phyloP scores from a whole-genome alignment of 2,329 filamentous ascomycete genomes.

The Westerdykella ornata region DNA sequence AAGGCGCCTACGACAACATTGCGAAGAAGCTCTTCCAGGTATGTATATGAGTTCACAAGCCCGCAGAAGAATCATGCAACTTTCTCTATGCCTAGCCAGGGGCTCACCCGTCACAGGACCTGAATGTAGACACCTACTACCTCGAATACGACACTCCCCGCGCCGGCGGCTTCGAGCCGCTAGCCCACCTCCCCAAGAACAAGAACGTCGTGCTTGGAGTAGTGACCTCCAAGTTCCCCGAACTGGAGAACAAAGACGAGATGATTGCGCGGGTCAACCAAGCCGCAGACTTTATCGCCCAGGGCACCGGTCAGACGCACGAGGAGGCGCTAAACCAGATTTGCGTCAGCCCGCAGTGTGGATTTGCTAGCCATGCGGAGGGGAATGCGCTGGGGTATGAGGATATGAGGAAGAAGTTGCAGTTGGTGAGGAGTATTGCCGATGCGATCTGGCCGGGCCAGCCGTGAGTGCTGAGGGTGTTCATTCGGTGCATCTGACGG shows the following conservation, averaged over 20 bases:
- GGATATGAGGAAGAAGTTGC: constrained; percentile 67
- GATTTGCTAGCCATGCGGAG: constrained; percentile 60
- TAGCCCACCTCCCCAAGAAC: constrained; percentile 40
- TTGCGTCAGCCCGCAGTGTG: constrained; percentile 34
- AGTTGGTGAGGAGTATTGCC: constrained; percentile 63
- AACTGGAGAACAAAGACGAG: constrained; percentile 42
- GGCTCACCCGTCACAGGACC: constrained; percentile 16
- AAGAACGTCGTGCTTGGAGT: constrained; percentile 46
- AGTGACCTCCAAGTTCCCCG: constrained; percentile 43
- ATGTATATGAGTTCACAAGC: background rate
- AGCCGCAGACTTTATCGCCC: constrained; percentile 60
- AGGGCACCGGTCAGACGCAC: constrained; percentile 57
- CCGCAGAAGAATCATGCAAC: background rate
- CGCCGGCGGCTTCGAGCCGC: constrained; percentile 44
- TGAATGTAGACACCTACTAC: constrained; percentile 39
- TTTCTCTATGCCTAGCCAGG: background rate
- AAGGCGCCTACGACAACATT: constrained; percentile 44
- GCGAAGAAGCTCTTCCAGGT: constrained; percentile 40
- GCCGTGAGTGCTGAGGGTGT: constrained; percentile 26
- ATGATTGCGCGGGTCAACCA: constrained; percentile 43
- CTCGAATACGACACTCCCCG: constrained; percentile 44
- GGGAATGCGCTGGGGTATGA: constrained; percentile 63
- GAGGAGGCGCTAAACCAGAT: constrained; percentile 64
- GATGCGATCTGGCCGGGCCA: constrained; percentile 63
- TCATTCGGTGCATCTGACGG: no score